phyloP scores from a whole-genome alignment of 2,329 filamentous ascomycete genomes.

The Arthrobotrys iridis region DNA sequence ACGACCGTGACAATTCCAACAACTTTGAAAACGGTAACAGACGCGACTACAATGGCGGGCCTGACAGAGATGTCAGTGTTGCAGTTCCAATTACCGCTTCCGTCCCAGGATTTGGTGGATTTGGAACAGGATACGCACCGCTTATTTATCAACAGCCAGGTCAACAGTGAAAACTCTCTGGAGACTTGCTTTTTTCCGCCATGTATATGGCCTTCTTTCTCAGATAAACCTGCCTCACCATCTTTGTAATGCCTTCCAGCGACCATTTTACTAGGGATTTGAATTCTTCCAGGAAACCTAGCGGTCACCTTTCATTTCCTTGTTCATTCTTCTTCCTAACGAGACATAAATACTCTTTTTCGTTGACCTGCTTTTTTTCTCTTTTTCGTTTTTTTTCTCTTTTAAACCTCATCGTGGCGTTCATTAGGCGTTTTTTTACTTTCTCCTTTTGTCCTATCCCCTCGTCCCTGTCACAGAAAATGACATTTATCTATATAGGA shows the following conservation, averaged over 20 bases:
- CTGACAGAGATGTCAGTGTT: conserved; percentile 44
- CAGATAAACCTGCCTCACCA: background rate
- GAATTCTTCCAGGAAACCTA: background rate
- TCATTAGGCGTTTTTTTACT: conserved; percentile 25
- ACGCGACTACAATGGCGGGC: conserved; percentile 35
- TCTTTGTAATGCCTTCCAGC: conserved; percentile 18
- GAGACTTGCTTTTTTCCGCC: background rate
- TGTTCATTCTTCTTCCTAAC: conserved; percentile 32
- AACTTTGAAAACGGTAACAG: conserved; percentile 31
- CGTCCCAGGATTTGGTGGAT: conserved; percentile 38
- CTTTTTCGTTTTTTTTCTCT: background rate
- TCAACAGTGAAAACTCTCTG: conserved; percentile 21
- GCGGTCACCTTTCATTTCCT: conserved; percentile 29
- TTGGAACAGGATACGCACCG: conserved; percentile 35
- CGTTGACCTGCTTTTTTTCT: background rate
- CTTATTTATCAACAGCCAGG: conserved; percentile 52
- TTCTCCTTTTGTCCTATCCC: conserved; percentile 1
- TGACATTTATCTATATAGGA: conserved; percentile 37
- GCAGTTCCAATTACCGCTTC: conserved; percentile 26
- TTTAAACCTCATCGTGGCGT: conserved; percentile 36
- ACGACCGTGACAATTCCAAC: conserved; percentile 46
- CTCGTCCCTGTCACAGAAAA: background rate
- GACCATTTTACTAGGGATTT: background rate
- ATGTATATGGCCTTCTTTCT: background rate
- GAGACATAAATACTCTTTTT: conserved; percentile 30